Conservation (phyloP, 352 stramenopile species). For the Globisporangium paddicum region DNA sequence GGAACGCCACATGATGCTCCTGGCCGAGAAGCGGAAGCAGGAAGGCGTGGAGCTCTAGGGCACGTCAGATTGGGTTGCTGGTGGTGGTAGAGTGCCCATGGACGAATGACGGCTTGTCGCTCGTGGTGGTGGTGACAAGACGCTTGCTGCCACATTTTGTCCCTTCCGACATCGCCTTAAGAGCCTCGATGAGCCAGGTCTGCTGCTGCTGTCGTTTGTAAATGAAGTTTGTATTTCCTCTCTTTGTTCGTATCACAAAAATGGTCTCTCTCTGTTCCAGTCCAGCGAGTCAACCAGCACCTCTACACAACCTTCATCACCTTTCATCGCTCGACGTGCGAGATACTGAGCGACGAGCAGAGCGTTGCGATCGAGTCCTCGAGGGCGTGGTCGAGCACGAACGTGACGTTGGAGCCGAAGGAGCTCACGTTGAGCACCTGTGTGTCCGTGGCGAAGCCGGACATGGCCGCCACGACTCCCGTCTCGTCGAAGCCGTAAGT, state of each 20-base stretch:
- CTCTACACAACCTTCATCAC: too few species aligned
- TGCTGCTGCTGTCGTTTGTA: background rate
- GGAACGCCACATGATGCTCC: slow-evolving; percentile 72
- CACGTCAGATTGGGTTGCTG: background rate
- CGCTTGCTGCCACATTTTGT: background rate
- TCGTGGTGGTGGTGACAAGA: background rate
- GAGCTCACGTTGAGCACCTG: slow-evolving; percentile 87
- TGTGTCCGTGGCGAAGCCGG: slow-evolving; percentile 64
- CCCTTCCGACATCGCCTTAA: background rate
- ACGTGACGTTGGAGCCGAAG: slow-evolving; percentile 78
- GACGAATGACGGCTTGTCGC: too few species aligned
- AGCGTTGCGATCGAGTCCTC: slow-evolving; percentile 66
- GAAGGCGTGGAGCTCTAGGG: slow-evolving; percentile 46
- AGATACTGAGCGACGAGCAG: slow-evolving; percentile 63
- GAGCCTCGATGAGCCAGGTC: background rate
- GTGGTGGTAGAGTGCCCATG: too few species aligned
- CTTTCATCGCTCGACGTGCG: slow-evolving; percentile 59
- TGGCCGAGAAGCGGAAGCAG: slow-evolving; percentile 79
- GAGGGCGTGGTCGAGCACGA: slow-evolving; percentile 78
- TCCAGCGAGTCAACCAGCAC: too few species aligned
- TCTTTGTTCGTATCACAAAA: background rate
- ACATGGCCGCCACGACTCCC: slow-evolving; percentile 84
- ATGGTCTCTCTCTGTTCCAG: background rate
- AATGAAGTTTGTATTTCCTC: slow-evolving; percentile 6
- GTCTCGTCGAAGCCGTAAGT: slow-evolving; percentile 85